A percentile compares a stretch with the other conserved stretches of the same genome.
Evolutionary conservation across 2,329 filamentous ascomycete species (phyloP).

Genomic region (Phaeophleospora eucalypticola): DNA sequence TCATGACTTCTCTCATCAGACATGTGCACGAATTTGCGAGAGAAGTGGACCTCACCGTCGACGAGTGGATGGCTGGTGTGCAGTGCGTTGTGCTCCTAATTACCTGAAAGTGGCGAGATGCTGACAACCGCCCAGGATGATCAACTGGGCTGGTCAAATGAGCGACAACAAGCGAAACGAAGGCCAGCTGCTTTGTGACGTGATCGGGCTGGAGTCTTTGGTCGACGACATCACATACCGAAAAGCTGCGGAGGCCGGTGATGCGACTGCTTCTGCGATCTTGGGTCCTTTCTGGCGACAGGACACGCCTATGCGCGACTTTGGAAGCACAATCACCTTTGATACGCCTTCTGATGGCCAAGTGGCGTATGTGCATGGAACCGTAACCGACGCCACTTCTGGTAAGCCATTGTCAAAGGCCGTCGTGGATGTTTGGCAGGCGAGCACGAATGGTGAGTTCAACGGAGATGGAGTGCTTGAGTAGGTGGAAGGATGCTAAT

Average conservation of each 20-base stretch:
- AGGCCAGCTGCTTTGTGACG: conserved; percentile 56
- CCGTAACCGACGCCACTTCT: conserved; percentile 54
- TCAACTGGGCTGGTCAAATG: conserved; percentile 54
- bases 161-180: conserved; percentile 60
- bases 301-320: conserved; percentile 65
- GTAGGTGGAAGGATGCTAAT: no score
- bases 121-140: background rate
- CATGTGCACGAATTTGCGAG: conserved; percentile 59
- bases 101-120: no score
- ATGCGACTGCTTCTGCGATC: conserved; percentile 69
- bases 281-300: conserved; percentile 81
- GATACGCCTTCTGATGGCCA: conserved; percentile 48
- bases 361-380: conserved; percentile 62
- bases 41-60: conserved; percentile 55
- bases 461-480: background rate
- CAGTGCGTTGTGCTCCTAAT: background rate
- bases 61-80: conserved; percentile 56
- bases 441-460: conserved; percentile 58
- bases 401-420: conserved; percentile 62
- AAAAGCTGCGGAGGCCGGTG: conserved; percentile 50
- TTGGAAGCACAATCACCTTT: conserved; percentile 63
- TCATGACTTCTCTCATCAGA: conserved; percentile 49
- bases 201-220: conserved; percentile 52
- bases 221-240: conserved; percentile 70
- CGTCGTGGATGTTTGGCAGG: conserved; percentile 74